Evolutionary conservation across 768 basidiomycete species (phyloP).

Genomic region (Macrocybe gigantea): DNA sequence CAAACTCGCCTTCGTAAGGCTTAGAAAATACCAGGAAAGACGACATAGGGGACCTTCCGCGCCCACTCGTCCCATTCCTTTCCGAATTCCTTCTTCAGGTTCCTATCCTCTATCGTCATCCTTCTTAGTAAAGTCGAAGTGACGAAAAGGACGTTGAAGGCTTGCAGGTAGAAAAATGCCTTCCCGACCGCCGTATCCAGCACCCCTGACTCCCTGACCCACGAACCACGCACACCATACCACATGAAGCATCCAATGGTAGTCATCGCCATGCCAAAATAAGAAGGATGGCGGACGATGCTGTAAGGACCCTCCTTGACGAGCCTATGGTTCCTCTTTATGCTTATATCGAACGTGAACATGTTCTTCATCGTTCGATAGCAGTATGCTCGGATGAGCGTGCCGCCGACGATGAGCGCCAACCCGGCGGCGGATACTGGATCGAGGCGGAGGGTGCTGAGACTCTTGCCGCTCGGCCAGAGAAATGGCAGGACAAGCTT

Average conservation of each 20-base stretch:
- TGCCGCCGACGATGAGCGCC: slow-evolving; percentile 18
- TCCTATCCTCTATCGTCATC: not conserved
- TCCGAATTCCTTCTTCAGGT: not conserved
- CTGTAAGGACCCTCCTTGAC: slow-evolving; percentile 33
- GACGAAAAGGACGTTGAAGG: not conserved
- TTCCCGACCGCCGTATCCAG: not conserved
- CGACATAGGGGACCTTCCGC: not conserved
- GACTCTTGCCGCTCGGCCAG: too few relatives aligned
- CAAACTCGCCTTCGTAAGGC: not conserved
- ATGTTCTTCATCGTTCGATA: slow-evolving; percentile 28
- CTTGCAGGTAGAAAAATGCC: not conserved
- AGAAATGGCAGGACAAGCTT: too few relatives aligned
- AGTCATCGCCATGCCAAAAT: slow-evolving; percentile 9
- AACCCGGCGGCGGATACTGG: slow-evolving; percentile 23
- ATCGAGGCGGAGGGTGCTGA: slow-evolving; percentile 8
- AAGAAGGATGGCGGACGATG: slow-evolving; percentile 35
- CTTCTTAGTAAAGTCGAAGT: not conserved
- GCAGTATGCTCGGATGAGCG: slow-evolving; percentile 27
- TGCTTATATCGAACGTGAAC: slow-evolving; percentile 35
- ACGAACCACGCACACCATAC: not conserved
- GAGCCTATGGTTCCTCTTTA: slow-evolving; percentile 27
- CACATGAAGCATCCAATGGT: not conserved
- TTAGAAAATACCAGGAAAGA: not conserved
- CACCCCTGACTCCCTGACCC: not conserved
- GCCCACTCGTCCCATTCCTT: slow-evolving; percentile 1